These are phyloP conservation scores for Ramularia endophylla DNA, from an alignment of 2,329 filamentous ascomycete species.

Conservation along the genomic window DNA sequence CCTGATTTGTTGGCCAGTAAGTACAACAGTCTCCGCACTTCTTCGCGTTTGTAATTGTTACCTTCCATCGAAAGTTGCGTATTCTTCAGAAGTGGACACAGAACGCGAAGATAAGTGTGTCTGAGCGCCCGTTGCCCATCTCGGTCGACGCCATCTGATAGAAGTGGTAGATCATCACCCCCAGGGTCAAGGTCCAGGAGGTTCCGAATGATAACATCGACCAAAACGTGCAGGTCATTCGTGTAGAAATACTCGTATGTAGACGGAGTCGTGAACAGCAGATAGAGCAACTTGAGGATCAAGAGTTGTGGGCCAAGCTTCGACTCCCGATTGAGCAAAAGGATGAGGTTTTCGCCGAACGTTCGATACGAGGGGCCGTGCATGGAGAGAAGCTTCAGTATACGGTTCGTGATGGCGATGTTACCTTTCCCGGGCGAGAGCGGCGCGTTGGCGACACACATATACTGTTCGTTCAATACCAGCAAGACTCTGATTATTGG, in stretches of 20 bases:
- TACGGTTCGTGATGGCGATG: constrained; percentile 72
- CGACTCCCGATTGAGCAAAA: constrained; percentile 86
- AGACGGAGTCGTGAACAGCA: constrained; percentile 84
- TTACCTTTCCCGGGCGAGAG: constrained; percentile 42
- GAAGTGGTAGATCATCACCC: constrained; percentile 34
- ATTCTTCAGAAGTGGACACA: constrained; percentile 84
- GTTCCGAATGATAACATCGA: constrained; percentile 95
- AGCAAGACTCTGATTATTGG: constrained; percentile 91
- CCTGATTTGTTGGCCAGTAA: constrained; percentile 49
- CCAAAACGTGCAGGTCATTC: constrained; percentile 86
- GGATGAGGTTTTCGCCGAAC: constrained; percentile 95
- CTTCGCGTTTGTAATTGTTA: constrained; percentile 85
- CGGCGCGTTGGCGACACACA: constrained; percentile 58
- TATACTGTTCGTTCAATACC: constrained; percentile 96
- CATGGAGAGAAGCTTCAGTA: constrained; percentile 82
- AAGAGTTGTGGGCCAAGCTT: constrained; percentile 91
- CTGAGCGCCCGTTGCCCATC: constrained; percentile 52
- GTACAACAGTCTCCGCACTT: constrained; percentile 69
- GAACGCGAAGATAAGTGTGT: constrained; percentile 89
- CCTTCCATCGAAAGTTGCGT: constrained; percentile 75
- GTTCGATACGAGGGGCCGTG: constrained; percentile 80
- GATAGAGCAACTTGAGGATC: constrained; percentile 92
- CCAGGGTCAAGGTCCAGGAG: constrained; percentile 92
- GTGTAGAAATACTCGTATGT: constrained; percentile 99
- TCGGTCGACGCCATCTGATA: constrained; percentile 17